These are phyloP conservation scores for Leccinum fallax DNA, from an alignment of 1,284 basidiomycete species.

Conservation along the genomic window DNA sequence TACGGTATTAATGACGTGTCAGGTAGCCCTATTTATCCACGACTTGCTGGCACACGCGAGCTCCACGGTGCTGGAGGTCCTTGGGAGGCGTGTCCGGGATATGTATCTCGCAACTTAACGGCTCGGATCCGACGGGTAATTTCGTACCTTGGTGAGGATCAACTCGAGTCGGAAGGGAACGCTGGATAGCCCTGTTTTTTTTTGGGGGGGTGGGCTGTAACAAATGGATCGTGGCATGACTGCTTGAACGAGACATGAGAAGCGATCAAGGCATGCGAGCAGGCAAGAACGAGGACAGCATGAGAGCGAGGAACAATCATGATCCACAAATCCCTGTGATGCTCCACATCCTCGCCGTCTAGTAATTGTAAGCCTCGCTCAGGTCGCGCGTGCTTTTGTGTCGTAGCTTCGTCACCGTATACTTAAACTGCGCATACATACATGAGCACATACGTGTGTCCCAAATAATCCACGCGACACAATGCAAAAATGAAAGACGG, in stretches of 20 bases:
- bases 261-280: constrained; percentile 49
- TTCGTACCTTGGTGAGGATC: not conserved
- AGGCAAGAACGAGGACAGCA: constrained; percentile 48
- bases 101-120: no score
- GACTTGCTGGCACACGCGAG: no score
- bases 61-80: no score
- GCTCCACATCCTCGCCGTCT: not conserved
- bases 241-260: constrained; percentile 58
- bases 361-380: not conserved
- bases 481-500: not conserved
- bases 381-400: not conserved
- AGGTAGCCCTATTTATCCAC: no score
- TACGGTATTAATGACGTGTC: no score
- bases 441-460: not conserved
- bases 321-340: not conserved
- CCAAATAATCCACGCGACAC: not conserved
- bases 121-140: no score
- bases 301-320: not conserved
- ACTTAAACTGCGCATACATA: not conserved
- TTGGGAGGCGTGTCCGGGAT: no score
- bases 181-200: not conserved
- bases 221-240: constrained; percentile 42
- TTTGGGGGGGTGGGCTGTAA: constrained; percentile 41
- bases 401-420: not conserved
- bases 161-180: not conserved